Evolutionary conservation across 768 basidiomycete species (phyloP).

Genomic region (Rhizopogon roseolus): DNA sequence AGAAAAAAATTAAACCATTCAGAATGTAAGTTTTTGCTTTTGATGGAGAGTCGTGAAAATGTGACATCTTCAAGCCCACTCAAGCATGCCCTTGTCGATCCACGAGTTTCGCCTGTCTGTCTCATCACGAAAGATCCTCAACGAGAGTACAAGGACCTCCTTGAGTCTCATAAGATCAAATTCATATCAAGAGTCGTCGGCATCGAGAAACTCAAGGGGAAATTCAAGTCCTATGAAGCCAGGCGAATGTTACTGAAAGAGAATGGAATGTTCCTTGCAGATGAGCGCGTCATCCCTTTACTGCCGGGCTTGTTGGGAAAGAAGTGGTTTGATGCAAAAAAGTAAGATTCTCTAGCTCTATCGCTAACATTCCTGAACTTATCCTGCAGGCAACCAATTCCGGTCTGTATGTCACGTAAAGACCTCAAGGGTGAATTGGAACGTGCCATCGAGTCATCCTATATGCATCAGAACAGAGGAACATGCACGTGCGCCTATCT

Average conservation of each 20-base stretch:
- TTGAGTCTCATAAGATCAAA: conserved; percentile 72
- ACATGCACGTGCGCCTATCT: conserved; percentile 74
- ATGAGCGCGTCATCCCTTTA: conserved; percentile 84
- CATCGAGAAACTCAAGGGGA: conserved; percentile 87
- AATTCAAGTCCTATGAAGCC: conserved; percentile 82
- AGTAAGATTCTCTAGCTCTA: conserved; percentile 47
- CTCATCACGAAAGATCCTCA: conserved; percentile 96
- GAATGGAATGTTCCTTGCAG: conserved; percentile 89
- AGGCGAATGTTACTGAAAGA: conserved; percentile 81
- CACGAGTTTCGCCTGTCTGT: conserved; percentile 74
- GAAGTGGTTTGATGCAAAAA: conserved; percentile 93
- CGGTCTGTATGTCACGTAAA: conserved; percentile 84
- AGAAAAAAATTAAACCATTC: conserved; percentile 72
- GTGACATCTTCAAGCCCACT: conserved; percentile 50
- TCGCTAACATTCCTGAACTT: conserved; percentile 1
- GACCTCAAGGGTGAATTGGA: conserved; percentile 92
- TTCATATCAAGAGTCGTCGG: conserved; percentile 93
- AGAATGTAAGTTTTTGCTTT: conserved; percentile 61
- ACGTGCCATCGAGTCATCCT: conserved; percentile 88
- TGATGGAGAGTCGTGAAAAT: conserved; percentile 1
- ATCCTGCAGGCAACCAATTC: conserved; percentile 79
- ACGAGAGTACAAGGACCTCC: conserved; percentile 90
- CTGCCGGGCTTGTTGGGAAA: conserved; percentile 84
- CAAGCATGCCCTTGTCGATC: conserved; percentile 79
- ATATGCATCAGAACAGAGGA: conserved; percentile 93